These are phyloP conservation scores for Cryptococcus sp. DNA, from an alignment of 1,284 basidiomycete species.

Conservation along the genomic window DNA sequence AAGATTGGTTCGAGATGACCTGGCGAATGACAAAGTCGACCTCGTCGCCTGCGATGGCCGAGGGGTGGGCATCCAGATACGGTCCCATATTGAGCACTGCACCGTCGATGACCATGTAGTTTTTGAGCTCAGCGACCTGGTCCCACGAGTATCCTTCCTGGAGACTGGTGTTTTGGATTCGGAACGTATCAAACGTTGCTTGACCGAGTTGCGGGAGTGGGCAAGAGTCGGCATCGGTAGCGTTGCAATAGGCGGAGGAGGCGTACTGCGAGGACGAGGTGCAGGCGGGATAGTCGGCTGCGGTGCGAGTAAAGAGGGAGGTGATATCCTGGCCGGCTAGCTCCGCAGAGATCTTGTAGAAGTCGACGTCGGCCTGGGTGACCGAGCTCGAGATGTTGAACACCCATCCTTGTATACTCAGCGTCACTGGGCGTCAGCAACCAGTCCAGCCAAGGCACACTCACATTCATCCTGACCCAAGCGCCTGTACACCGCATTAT, in stretches of 20 bases:
- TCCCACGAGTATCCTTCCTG: constrained; percentile 83
- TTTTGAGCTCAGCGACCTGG: constrained; percentile 61
- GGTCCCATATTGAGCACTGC: constrained; percentile 87
- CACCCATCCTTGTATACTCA: constrained; percentile 72
- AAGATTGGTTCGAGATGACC: constrained; percentile 54
- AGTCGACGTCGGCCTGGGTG: constrained; percentile 54
- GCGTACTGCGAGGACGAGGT: constrained; percentile 61
- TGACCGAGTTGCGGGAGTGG: constrained; percentile 57
- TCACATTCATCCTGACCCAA: constrained; percentile 37
- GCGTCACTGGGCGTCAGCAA: constrained; percentile 50
- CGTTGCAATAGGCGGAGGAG: constrained; percentile 63
- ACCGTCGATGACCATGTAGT: constrained; percentile 87
- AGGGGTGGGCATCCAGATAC: constrained; percentile 72
- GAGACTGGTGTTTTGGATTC: constrained; percentile 59
- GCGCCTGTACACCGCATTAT: constrained; percentile 21
- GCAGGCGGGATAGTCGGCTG: constrained; percentile 62
- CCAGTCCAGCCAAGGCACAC: too few relatives aligned
- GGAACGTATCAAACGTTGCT: constrained; percentile 58
- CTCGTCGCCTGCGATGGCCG: constrained; percentile 62
- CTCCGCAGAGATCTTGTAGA: constrained; percentile 56
- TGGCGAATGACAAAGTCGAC: constrained; percentile 81
- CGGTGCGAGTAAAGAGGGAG: constrained; percentile 65
- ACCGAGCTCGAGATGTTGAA: constrained; percentile 67
- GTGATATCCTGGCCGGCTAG: constrained; percentile 83
- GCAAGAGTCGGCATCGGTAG: constrained; percentile 50